Conservation (phyloP, 108 stramenopile genomes). For the Fistulifera pelliculosa region DNA sequence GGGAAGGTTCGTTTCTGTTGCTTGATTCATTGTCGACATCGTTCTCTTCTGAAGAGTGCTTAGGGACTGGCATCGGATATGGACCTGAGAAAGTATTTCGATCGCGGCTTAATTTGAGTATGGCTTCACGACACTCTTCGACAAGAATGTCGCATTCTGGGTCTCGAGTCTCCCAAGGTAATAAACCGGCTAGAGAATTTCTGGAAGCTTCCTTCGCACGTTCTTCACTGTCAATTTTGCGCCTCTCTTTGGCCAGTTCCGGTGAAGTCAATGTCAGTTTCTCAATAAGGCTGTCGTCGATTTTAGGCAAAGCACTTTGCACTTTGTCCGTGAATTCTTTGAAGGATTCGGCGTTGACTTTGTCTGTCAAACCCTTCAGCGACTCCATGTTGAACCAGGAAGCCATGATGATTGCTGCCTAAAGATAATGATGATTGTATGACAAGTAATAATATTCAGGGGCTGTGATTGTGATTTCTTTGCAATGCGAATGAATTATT, state of each 20-base stretch:
- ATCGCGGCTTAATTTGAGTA: constrained; percentile 47
- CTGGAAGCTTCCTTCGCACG: constrained; percentile 50
- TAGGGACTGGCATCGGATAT: constrained; percentile 45
- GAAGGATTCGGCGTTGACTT: background rate
- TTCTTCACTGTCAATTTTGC: constrained; percentile 54
- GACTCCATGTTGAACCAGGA: constrained; percentile 11
- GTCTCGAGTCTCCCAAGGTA: constrained; percentile 84
- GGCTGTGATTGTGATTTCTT: no score
- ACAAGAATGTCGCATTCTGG: constrained; percentile 77
- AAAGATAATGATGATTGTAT: no score
- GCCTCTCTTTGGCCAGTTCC: constrained; percentile 63
- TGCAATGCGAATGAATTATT: no score
- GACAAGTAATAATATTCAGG: no score
- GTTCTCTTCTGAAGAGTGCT: constrained; percentile 25
- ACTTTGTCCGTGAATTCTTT: background rate
- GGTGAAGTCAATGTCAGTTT: constrained; percentile 73
- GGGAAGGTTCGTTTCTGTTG: constrained; percentile 31
- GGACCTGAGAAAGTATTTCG: constrained; percentile 75
- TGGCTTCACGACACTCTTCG: constrained; percentile 82
- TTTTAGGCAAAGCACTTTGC: background rate
- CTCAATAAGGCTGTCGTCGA: constrained; percentile 18
- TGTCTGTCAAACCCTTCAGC: constrained; percentile 1
- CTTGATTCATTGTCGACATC: constrained; percentile 24
- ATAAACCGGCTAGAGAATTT: constrained; percentile 47
- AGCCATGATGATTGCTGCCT: background rate